A percentile compares a stretch with the other conserved stretches of the same genome.
These are phyloP conservation scores for Elasticomyces elasticus DNA, from an alignment of 495 filamentous ascomycete species.

Conservation along the genomic window DNA sequence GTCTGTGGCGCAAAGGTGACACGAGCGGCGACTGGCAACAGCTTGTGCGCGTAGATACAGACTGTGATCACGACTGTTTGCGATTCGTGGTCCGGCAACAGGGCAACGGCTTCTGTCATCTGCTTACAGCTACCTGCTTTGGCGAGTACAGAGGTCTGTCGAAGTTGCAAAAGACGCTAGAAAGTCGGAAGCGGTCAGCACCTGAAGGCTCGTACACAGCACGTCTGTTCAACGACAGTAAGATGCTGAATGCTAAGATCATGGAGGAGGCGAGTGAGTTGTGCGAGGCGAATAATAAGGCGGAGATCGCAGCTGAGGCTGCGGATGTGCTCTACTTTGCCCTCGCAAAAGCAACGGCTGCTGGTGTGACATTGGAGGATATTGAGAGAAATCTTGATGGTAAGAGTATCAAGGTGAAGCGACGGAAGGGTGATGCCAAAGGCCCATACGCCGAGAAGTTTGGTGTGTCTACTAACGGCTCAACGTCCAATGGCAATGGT, in stretches of 20 bases:
- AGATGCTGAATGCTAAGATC: constrained; percentile 85
- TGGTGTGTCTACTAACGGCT: constrained; percentile 43
- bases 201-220: constrained; percentile 89
- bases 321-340: constrained; percentile 96
- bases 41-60: constrained; percentile 68
- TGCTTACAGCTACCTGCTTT: constrained; percentile 85
- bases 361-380: constrained; percentile 75
- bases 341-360: constrained; percentile 71
- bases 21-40: constrained; percentile 89
- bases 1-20: constrained; percentile 93
- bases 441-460: constrained; percentile 76
- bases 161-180: constrained; percentile 73
- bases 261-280: constrained; percentile 96
- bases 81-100: constrained; percentile 82
- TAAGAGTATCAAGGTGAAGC: constrained; percentile 87
- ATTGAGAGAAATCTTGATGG: constrained; percentile 86
- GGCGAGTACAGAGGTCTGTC: constrained; percentile 71
- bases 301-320: constrained; percentile 85
- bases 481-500: constrained; percentile 1
- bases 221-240: constrained; percentile 79
- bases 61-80: constrained; percentile 89
- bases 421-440: constrained; percentile 88
- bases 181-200: constrained; percentile 66
- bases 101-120: constrained; percentile 89
- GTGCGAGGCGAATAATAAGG: constrained; percentile 68